Conservation (phyloP, 2,329 filamentous ascomycete species). For the Cadophora luteo-olivacea region DNA sequence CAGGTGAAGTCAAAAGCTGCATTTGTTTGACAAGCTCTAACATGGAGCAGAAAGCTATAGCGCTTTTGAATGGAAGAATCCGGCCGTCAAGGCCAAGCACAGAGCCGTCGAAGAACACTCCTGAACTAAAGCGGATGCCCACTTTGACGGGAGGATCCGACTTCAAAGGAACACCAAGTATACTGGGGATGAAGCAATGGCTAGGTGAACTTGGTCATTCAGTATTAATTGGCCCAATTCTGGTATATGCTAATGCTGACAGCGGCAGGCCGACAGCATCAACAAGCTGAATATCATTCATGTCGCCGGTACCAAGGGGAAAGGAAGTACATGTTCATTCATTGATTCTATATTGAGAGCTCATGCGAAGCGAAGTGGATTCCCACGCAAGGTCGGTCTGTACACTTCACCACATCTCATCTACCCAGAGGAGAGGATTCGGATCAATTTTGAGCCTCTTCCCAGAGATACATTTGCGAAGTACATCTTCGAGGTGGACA, state of each 20-base stretch:
- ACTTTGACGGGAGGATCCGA: conserved; percentile 13
- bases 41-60: conserved; percentile 15
- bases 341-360: conserved; percentile 63
- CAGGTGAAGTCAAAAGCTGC: neutral
- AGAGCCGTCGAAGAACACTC: conserved; percentile 13
- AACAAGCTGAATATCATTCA: conserved; percentile 65
- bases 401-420: conserved; percentile 73
- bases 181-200: conserved; percentile 82
- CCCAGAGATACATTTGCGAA: conserved; percentile 62
- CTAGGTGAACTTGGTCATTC: conserved; percentile 79
- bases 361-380: conserved; percentile 48
- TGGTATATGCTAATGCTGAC: conserved; percentile 8
- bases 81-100: conserved; percentile 10
- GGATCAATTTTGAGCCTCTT: conserved; percentile 62
- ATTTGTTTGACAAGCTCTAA: neutral
- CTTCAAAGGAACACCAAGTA: conserved; percentile 40
- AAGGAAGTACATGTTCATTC: conserved; percentile 74
- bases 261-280: conserved; percentile 20
- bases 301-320: conserved; percentile 75
- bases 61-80: conserved; percentile 11
- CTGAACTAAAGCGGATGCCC: conserved; percentile 14
- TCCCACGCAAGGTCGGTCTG: conserved; percentile 54
- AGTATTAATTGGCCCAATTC: conserved; percentile 40
- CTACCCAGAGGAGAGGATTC: conserved; percentile 68
- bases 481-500: conserved; percentile 72